phyloP scores from a whole-genome alignment of 768 basidiomycete species.

The Mycena alexandri region DNA sequence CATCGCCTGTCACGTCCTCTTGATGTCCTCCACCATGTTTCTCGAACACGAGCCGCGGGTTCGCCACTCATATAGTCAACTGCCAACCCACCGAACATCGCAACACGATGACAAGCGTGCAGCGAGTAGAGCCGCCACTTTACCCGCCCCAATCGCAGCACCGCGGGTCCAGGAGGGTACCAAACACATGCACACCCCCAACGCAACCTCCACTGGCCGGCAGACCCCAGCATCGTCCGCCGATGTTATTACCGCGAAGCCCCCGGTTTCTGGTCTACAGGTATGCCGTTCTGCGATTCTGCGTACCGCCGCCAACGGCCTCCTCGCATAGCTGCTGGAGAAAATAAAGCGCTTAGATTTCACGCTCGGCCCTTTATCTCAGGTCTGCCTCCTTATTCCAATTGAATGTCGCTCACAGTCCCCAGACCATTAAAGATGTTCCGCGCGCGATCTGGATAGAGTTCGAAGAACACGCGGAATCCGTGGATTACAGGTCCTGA shows the following conservation, averaged over 20 bases:
- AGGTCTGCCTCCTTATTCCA: conserved; percentile 8
- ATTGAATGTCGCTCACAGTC: conserved; percentile 4
- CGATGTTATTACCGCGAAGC: conserved; percentile 5
- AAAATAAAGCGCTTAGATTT: conserved; percentile 7
- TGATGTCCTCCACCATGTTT: conserved; percentile 6
- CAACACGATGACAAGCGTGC: conserved; percentile 5
- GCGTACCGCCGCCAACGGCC: conserved; percentile 4
- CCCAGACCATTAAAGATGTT: conserved; percentile 7
- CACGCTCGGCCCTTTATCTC: conserved; percentile 6
- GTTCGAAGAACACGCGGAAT: conserved; percentile 10
- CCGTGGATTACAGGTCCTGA: conserved; percentile 7
- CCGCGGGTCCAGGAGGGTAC: too few species aligned
- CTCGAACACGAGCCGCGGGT: conserved; percentile 7
- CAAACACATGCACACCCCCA: background rate
- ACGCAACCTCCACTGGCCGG: conserved; percentile 3
- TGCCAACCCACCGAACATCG: conserved; percentile 9
- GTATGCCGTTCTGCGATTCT: conserved; percentile 9
- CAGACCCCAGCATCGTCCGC: background rate
- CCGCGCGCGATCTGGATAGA: conserved; percentile 5
- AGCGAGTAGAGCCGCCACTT: conserved; percentile 4
- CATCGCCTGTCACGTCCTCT: conserved; percentile 7
- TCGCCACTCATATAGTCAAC: conserved; percentile 8
- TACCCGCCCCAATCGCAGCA: conserved; percentile 5
- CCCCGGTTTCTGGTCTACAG: conserved; percentile 7
- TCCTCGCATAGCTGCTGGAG: conserved; percentile 9